Percentiles rank a stretch among this genome's conserved stretches.
phyloP scores from a whole-genome alignment of 768 basidiomycete species.

The Amanita subjunquillea region DNA sequence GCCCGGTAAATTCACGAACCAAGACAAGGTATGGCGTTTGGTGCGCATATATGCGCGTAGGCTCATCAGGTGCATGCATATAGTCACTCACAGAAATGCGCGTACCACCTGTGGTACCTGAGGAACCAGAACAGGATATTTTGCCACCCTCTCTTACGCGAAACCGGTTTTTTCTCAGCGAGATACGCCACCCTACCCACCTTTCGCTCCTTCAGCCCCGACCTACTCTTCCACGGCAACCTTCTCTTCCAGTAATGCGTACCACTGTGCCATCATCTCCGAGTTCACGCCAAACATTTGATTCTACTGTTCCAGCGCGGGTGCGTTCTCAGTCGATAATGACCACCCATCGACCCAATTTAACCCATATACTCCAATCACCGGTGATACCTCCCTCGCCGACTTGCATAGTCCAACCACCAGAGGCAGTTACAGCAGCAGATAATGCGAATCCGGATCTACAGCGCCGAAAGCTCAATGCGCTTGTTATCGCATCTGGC shows the following conservation, averaged over 20 bases:
- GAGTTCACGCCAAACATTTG: not conserved
- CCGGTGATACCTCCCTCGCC: not conserved
- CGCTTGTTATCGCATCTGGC: constrained; percentile 6
- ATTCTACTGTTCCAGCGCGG: not conserved
- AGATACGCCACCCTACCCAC: not conserved
- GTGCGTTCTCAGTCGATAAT: not conserved
- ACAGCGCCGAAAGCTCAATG: constrained; percentile 5
- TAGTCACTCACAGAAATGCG: not conserved
- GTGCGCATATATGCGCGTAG: constrained; percentile 2
- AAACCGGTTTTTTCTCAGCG: not conserved
- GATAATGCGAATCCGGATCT: not conserved
- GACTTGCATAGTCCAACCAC: not conserved
- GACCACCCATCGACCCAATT: not conserved
- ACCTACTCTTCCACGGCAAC: not conserved
- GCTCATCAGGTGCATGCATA: not conserved
- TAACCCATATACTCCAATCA: not conserved
- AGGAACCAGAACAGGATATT: not conserved
- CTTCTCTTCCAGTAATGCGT: constrained; percentile 3
- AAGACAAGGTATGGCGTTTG: not conserved
- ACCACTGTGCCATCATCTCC: not conserved
- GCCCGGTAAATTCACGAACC: not conserved
- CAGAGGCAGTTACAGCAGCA: not conserved
- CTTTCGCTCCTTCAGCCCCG: not conserved
- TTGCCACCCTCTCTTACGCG: not conserved
- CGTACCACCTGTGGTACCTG: not conserved